Evolutionary conservation across 768 basidiomycete genomes (phyloP), one percentile per base, ranked within the genome.

Genomic region (Mycena kentingensis): DNA sequence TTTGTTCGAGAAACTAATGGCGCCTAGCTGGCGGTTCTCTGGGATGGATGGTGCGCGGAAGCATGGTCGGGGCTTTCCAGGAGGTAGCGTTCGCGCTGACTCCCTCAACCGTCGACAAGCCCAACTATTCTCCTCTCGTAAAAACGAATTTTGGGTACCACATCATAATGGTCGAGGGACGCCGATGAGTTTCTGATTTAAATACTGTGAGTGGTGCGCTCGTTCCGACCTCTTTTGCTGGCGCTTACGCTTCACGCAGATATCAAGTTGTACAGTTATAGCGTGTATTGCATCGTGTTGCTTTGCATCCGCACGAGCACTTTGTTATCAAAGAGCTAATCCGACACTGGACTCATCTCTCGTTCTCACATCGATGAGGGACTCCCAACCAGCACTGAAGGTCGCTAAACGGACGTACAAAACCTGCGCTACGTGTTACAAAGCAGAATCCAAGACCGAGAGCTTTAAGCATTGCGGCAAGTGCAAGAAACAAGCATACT

Each of bases 101-200:
- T 24, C 90, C 90, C 3, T 93, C 91, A 7, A 80, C 87, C 3
- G 81, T 88, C 55, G 90, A 91, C 69, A 91, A 88, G 57, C 90
- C 91, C 3, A 71, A 79, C 44, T 63, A 81, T 16, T 88, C 89
- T 2, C 70, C 83, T 15, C 78, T 93, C 43, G 85, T 93, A 28
- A 93, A 92, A 71, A 93, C 91, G 5, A 81, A 79, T 55, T 85
- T 85, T 63, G 91, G 91, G 13, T 93, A 93, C 69, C 91, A 93
- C 65, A 85, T 93, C 62, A 92, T 93, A 67, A 90, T 93, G 88
- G 90, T 92, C 6, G 90, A 93, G 71, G 90, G 89, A 16, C 81
- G 90, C 31, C 81, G 88, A 29, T 83, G 63, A 67, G 21, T 3
- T 28, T 28, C 26, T 46, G 8, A n/a, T n/a, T n/a, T n/a, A n/a